phyloP scores from a whole-genome alignment of 1,284 basidiomycete genomes.

The Naganishia albida region DNA sequence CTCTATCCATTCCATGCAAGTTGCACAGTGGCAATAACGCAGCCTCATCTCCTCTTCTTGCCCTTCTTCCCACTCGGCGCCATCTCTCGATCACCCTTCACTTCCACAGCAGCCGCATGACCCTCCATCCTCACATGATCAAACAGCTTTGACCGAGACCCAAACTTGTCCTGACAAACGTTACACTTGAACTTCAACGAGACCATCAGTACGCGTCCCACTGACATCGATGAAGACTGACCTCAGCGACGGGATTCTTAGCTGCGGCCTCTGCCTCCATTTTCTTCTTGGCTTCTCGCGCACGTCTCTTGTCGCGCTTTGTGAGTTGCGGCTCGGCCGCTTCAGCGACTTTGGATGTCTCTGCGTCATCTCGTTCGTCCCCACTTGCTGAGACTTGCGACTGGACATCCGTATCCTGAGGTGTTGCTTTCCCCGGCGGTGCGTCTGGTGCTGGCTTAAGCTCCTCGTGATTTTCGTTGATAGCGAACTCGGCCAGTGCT shows the following conservation, averaged over 20 bases:
- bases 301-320: constrained; percentile 78
- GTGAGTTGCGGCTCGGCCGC: constrained; percentile 58
- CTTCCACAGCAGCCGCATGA: constrained; percentile 27
- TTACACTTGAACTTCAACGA: constrained; percentile 30
- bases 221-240: constrained; percentile 3
- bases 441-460: constrained; percentile 29
- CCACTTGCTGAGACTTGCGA: constrained; percentile 21
- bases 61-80: constrained; percentile 17
- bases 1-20: constrained; percentile 2
- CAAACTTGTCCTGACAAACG: constrained; percentile 32
- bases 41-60: constrained; percentile 23
- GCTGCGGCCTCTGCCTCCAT: constrained; percentile 53
- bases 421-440: constrained; percentile 26
- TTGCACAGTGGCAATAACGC: neutral
- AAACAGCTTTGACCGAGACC: constrained; percentile 32
- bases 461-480: constrained; percentile 27
- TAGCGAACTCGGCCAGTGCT: constrained; percentile 30
- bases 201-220: too few relatives aligned
- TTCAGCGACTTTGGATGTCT: constrained; percentile 10
- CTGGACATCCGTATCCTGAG: neutral
- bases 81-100: constrained; percentile 5
- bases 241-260: constrained; percentile 22
- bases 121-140: constrained; percentile 36
- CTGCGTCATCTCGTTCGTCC: constrained; percentile 17
- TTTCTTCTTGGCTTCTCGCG: constrained; percentile 75